phyloP scores from a whole-genome alignment of 192 early-diverging fungal genomes.

The Thoreauomyces humboldtii region DNA sequence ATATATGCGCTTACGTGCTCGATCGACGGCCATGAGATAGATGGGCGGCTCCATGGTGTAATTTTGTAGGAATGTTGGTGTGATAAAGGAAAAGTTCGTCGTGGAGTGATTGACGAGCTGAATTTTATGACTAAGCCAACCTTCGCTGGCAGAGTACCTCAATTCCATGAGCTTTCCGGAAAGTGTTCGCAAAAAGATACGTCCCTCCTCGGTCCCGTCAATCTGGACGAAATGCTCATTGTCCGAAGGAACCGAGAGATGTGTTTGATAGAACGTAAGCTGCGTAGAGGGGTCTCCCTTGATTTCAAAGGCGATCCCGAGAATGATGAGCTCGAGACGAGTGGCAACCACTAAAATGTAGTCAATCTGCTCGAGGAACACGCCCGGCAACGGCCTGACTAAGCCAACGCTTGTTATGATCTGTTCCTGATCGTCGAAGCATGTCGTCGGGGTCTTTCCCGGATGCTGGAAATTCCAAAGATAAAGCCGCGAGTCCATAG shows the following conservation, averaged over 20 bases:
- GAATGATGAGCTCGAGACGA: constrained; percentile 75
- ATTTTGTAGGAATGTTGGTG: constrained; percentile 54
- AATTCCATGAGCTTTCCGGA: constrained; percentile 89
- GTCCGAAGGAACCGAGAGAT: constrained; percentile 77
- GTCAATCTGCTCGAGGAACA: constrained; percentile 80
- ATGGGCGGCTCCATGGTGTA: constrained; percentile 47
- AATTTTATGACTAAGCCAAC: constrained; percentile 80
- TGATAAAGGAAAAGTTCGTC: constrained; percentile 62
- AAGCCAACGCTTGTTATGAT: constrained; percentile 82
- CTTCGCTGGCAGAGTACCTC: constrained; percentile 79
- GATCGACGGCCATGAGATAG: constrained; percentile 64
- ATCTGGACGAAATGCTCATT: constrained; percentile 79
- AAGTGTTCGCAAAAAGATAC: constrained; percentile 88
- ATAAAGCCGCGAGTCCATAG: constrained; percentile 83
- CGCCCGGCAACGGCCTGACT: constrained; percentile 70
- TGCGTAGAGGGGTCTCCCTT: constrained; percentile 37
- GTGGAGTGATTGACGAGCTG: constrained; percentile 72
- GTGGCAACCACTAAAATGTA: constrained; percentile 87
- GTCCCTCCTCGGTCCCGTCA: constrained; percentile 70
- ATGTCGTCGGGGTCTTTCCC: constrained; percentile 52
- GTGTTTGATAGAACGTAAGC: constrained; percentile 76
- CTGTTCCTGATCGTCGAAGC: constrained; percentile 83
- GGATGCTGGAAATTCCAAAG: constrained; percentile 85
- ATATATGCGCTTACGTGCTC: constrained; percentile 67
- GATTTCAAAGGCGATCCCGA: constrained; percentile 66